These are phyloP conservation scores for Hypericum perforatum DNA, from an alignment of 345 rosid genomes.

Conservation along the genomic window DNA sequence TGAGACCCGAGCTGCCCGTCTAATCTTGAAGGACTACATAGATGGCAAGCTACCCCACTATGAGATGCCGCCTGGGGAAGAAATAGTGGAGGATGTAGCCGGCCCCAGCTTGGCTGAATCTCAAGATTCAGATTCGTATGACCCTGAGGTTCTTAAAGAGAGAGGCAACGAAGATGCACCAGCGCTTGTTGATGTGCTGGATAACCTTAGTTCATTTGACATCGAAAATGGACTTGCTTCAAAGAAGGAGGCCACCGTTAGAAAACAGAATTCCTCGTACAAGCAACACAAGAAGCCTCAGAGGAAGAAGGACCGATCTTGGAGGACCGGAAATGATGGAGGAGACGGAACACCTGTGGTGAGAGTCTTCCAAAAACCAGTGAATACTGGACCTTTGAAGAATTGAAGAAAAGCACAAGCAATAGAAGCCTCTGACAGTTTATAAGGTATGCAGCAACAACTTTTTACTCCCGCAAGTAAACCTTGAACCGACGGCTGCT, in stretches of 20 bases:
- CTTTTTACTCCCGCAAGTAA: no score
- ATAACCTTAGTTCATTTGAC: conserved; percentile 68
- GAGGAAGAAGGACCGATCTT: conserved; percentile 49
- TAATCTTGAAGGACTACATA: conserved; percentile 69
- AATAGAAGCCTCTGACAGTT: background rate
- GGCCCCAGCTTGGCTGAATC: conserved; percentile 19
- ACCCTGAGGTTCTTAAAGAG: conserved; percentile 23
- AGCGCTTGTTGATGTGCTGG: conserved; percentile 45
- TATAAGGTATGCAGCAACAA: no score
- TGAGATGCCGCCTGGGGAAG: conserved; percentile 58
- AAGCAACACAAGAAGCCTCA: conserved; percentile 74
- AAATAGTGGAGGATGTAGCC: conserved; percentile 15
- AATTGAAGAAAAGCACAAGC: conserved; percentile 19
- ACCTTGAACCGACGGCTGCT: no score
- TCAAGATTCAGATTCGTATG: conserved; percentile 35
- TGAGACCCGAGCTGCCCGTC: conserved; percentile 81
- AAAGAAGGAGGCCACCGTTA: conserved; percentile 25
- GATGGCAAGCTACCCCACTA: conserved; percentile 77
- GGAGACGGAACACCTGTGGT: conserved; percentile 71
- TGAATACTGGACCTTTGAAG: conserved; percentile 38
- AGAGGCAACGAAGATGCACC: conserved; percentile 19
- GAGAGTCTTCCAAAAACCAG: conserved; percentile 54
- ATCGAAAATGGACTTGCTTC: conserved; percentile 51
- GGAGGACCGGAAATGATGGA: conserved; percentile 55
- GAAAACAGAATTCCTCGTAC: conserved; percentile 43